These are phyloP conservation scores for Guyanaporus albipodus DNA, from an alignment of 768 basidiomycete species.

Conservation along the genomic window DNA sequence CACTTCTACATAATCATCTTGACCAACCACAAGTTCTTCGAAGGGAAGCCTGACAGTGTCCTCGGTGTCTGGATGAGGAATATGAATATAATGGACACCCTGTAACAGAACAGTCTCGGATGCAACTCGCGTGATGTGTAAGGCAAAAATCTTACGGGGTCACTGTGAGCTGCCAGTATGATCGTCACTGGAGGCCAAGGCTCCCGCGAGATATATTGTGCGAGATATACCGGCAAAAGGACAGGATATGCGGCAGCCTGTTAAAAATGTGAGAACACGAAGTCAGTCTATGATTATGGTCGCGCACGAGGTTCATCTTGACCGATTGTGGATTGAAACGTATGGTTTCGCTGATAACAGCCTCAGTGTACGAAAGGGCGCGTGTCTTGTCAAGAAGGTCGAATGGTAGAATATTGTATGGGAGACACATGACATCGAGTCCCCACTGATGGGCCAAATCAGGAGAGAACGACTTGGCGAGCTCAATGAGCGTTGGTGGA, in stretches of 20 bases:
- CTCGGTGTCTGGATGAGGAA: constrained; percentile 17
- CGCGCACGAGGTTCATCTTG: constrained; percentile 43
- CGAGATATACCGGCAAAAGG: constrained; percentile 60
- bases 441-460: constrained; percentile 47
- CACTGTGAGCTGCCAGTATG: constrained; percentile 25
- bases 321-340: constrained; percentile 43
- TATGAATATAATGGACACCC: constrained; percentile 28
- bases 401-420: constrained; percentile 54
- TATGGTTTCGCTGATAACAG: constrained; percentile 36
- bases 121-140: not conserved
- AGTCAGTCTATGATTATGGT: not conserved
- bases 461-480: constrained; percentile 45
- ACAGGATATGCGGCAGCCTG: constrained; percentile 61
- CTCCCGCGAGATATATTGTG: constrained; percentile 40
- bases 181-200: constrained; percentile 30
- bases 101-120: constrained; percentile 2
- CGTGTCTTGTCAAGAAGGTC: constrained; percentile 38
- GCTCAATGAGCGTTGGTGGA: constrained; percentile 16
- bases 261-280: constrained; percentile 5
- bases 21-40: constrained; percentile 18
- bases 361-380: constrained; percentile 34
- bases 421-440: constrained; percentile 50
- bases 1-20: constrained; percentile 23
- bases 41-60: constrained; percentile 20
- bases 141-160: constrained; percentile 18